These are phyloP conservation scores for Tulasnella sp. DNA, from an alignment of 768 basidiomycete genomes.

Conservation along the genomic window DNA sequence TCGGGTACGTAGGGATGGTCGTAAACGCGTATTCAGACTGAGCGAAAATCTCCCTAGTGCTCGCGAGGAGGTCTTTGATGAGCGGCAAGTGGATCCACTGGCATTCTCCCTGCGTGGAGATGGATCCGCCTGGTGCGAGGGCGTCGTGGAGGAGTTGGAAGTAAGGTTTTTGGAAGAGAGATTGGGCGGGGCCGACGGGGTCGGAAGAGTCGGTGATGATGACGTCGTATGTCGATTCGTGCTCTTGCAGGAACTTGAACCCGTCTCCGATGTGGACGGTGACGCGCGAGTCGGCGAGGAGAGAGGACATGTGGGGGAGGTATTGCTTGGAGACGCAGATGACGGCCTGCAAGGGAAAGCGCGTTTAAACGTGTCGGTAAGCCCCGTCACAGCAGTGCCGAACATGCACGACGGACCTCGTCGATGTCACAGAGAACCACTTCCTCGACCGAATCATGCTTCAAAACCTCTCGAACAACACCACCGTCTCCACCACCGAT, in stretches of 20 bases:
- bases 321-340: conserved; percentile 87
- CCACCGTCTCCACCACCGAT: conserved; percentile 98
- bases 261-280: conserved; percentile 86
- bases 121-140: conserved; percentile 79
- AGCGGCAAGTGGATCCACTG: conserved; percentile 89
- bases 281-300: conserved; percentile 73
- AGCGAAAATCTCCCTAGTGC: conserved; percentile 67
- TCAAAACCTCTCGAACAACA: conserved; percentile 93
- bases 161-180: conserved; percentile 95
- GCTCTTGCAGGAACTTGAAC: conserved; percentile 90
- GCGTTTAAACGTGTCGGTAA: too few species aligned
- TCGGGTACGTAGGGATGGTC: conserved; percentile 95
- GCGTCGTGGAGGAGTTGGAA: conserved; percentile 91
- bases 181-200: conserved; percentile 89
- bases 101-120: conserved; percentile 93
- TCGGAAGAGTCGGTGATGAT: conserved; percentile 99
- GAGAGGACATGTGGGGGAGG: conserved; percentile 88
- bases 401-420: conserved; percentile 47
- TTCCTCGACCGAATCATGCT: conserved; percentile 81
- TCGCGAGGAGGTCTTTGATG: conserved; percentile 64
- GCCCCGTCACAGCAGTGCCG: too few species aligned
- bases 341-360: conserved; percentile 54
- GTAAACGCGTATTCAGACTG: conserved; percentile 86
- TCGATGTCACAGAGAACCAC: conserved; percentile 98
- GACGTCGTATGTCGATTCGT: conserved; percentile 83